Evolutionary conservation across 2,329 filamentous ascomycete species (phyloP), one percentile per base, ranked within the genome.

Genomic region (Ophiocordyceps sinensis): DNA sequence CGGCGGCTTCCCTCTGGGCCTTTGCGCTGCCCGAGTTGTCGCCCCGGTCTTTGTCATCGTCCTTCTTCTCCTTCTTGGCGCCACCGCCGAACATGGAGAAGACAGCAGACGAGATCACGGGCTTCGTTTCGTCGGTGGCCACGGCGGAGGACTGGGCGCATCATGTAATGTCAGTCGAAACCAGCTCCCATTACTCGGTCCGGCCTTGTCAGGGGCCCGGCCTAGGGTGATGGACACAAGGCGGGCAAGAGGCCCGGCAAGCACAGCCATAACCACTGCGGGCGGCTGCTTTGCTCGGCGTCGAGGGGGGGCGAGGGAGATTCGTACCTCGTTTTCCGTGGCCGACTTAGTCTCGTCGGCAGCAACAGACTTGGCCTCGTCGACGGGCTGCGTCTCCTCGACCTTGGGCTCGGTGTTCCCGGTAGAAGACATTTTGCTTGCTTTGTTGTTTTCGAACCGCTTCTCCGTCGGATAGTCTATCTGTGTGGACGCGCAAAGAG

Each of bases 11-110:
- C 48, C 73, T 72, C 63, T 85, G 78, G 44, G 81, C 82, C 72
- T 91, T 91, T 57, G 85, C 82, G 62, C 84, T 87, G 55, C 88
- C 88, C 50, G 85, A 93, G 60, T 79, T 85, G 62, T 95, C 88
- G 51, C 87, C 82, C 49, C 79, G 81, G 52, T 84, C 86, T 57
- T 85, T 83, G 28, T 83, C 84, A 28, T 83, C 48, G 44, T 85
- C 82, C 74, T 91, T 94, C 75, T 86, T 88, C 70, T 91, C 85
- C 73, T 94, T 96, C 78, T 94, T 94, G 45, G 85, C 85, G 47
- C 91, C 91, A 49, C 91, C 91, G 53, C 91, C 91, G 60, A 98
- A 98, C 91, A 98, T 96, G 64, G 85, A 89, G 72, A 96, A 96
- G 49, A 96, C 85, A 52, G 75, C 72, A 9, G 76, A 76, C 15